Percentiles rank a stretch among this genome's conserved stretches.
These are phyloP conservation scores for Aspergillus calidoustus DNA, from an alignment of 2,329 filamentous ascomycete genomes.

Conservation along the genomic window DNA sequence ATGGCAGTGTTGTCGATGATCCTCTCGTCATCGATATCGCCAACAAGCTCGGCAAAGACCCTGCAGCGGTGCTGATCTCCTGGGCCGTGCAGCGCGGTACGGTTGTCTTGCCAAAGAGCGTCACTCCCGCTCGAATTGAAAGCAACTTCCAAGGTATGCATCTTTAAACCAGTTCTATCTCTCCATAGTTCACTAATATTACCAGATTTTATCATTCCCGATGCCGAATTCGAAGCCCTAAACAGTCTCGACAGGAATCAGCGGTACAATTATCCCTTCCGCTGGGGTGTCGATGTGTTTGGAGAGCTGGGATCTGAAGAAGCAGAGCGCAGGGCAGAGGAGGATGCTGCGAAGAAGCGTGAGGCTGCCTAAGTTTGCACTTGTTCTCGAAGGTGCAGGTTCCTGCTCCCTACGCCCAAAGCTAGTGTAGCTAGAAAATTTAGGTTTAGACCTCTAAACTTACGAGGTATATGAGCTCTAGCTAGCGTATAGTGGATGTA, in stretches of 20 bases:
- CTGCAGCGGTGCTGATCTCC: slow-evolving; percentile 58
- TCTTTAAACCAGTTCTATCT: background rate
- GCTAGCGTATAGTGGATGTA: no score
- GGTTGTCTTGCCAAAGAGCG: slow-evolving; percentile 59
- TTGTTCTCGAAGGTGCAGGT: background rate
- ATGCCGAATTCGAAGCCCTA: slow-evolving; percentile 39
- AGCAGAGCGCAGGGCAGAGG: slow-evolving; percentile 35
- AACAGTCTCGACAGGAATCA: slow-evolving; percentile 42
- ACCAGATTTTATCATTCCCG: slow-evolving; percentile 39
- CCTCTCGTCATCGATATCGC: slow-evolving; percentile 65
- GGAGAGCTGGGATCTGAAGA: slow-evolving; percentile 41
- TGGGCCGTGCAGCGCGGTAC: slow-evolving; percentile 61
- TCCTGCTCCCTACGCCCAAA: background rate
- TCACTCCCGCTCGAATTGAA: slow-evolving; percentile 57
- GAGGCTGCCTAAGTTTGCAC: slow-evolving; percentile 1
- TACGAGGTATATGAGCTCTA: no score
- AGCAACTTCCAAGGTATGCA: slow-evolving; percentile 51
- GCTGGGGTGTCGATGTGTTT: slow-evolving; percentile 46
- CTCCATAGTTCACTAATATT: slow-evolving; percentile 1
- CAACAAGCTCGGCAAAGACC: slow-evolving; percentile 64
- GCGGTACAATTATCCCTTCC: slow-evolving; percentile 44
- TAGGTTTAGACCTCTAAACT: background rate
- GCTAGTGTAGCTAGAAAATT: background rate
- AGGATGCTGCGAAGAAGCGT: slow-evolving; percentile 32
- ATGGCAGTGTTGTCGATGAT: slow-evolving; percentile 61